These are phyloP conservation scores for Vanderwaltozyma yarrowii DNA, from an alignment of 805 yeast species.

Conservation along the genomic window DNA sequence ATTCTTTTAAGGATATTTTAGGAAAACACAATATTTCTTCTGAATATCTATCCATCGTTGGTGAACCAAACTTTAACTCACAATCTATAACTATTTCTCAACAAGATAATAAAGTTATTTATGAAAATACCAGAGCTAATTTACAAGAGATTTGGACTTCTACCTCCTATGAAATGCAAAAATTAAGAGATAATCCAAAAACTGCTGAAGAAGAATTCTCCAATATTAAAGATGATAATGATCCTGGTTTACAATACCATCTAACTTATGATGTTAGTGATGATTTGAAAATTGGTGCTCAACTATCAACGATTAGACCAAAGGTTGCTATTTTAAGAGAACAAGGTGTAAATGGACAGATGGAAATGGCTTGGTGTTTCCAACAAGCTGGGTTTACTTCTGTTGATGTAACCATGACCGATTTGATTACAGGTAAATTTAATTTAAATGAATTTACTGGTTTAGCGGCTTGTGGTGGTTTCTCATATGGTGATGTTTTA, in stretches of 20 bases:
- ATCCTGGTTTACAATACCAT: conserved; percentile 83
- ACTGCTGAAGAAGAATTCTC: conserved; percentile 80
- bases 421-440: conserved; percentile 64
- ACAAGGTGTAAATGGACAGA: conserved; percentile 97
- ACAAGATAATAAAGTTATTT: conserved; percentile 32
- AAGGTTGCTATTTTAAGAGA: conserved; percentile 94
- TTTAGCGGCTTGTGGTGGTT: conserved; percentile 97
- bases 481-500: conserved; percentile 95
- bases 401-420: conserved; percentile 96
- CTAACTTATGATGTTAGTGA: conserved; percentile 58
- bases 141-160: conserved; percentile 79
- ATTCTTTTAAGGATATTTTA: conserved; percentile 46
- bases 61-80: conserved; percentile 47
- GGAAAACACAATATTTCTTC: conserved; percentile 47
- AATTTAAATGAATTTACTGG: conserved; percentile 77
- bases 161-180: conserved; percentile 85
- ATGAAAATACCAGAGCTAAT: conserved; percentile 48
- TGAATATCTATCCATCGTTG: conserved; percentile 51
- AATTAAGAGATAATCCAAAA: conserved; percentile 87
- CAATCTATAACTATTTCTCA: conserved; percentile 40
- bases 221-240: conserved; percentile 62
- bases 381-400: conserved; percentile 88
- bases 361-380: conserved; percentile 97
- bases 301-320: conserved; percentile 38
- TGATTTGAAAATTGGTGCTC: conserved; percentile 32